Evolutionary conservation across 2,329 filamentous ascomycete species (phyloP).

Genomic region (Lachnellula subtilissima): DNA sequence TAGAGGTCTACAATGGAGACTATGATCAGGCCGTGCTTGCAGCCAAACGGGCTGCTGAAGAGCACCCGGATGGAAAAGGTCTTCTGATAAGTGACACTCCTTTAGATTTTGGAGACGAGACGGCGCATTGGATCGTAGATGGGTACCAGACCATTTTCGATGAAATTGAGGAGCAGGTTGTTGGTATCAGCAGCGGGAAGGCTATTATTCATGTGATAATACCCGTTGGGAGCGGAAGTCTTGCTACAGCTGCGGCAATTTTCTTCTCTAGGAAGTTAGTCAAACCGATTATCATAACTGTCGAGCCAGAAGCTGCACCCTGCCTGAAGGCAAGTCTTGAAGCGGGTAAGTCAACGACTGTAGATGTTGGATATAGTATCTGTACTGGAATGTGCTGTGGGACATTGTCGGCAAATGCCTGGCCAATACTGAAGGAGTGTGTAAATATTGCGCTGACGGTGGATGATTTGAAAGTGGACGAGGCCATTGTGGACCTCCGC

Average conservation of each 20-base stretch:
- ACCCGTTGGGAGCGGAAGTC: slow-evolving; percentile 68
- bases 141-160: slow-evolving; percentile 70
- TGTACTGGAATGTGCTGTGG: slow-evolving; percentile 49
- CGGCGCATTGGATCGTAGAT: slow-evolving; percentile 70
- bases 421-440: slow-evolving; percentile 39
- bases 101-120: slow-evolving; percentile 60
- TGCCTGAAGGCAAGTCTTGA: slow-evolving; percentile 52
- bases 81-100: slow-evolving; percentile 66
- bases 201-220: slow-evolving; percentile 50
- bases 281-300: slow-evolving; percentile 48
- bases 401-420: slow-evolving; percentile 43
- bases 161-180: slow-evolving; percentile 61
- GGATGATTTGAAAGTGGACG: slow-evolving; percentile 40
- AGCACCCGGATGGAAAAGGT: slow-evolving; percentile 27
- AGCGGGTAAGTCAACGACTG: slow-evolving; percentile 30
- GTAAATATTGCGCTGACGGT: slow-evolving; percentile 40
- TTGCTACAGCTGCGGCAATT: slow-evolving; percentile 66
- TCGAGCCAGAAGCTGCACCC: slow-evolving; percentile 64
- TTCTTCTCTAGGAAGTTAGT: slow-evolving; percentile 45
- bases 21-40: slow-evolving; percentile 60
- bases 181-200: slow-evolving; percentile 29
- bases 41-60: slow-evolving; percentile 41
- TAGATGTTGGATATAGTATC: slow-evolving; percentile 40
- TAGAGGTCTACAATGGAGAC: slow-evolving; percentile 49
- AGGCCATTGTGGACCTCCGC: slow-evolving; percentile 36